A percentile compares a stretch with the other conserved stretches of the same genome.
Evolutionary conservation across 495 filamentous ascomycete genomes (phyloP).

Genomic region (Aspergillus wentii): DNA sequence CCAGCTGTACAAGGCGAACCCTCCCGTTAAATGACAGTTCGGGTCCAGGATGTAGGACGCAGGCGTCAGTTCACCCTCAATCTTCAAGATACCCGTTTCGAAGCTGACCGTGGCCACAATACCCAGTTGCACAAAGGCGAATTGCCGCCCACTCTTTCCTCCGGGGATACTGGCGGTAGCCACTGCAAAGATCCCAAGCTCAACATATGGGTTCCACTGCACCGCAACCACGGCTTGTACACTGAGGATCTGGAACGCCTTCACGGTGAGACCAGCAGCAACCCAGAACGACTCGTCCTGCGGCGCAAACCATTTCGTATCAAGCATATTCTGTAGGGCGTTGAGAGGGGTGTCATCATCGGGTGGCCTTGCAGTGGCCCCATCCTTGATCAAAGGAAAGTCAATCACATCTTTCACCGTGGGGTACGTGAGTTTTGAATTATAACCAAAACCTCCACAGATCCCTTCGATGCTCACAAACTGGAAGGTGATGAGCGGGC

Average conservation of each 20-base stretch:
- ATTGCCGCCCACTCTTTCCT: conserved; percentile 1
- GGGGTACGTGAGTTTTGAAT: conserved; percentile 27
- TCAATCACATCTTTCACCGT: conserved; percentile 20
- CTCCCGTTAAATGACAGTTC: too few species aligned
- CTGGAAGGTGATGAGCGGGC: conserved; percentile 36
- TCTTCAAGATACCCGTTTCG: conserved; percentile 25
- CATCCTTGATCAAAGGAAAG: conserved; percentile 41
- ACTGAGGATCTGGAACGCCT: conserved; percentile 36
- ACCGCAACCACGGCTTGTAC: conserved; percentile 34
- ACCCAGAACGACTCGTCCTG: conserved; percentile 29
- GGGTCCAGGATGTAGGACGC: too few species aligned
- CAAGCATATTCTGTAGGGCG: conserved; percentile 6
- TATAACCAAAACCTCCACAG: conserved; percentile 43
- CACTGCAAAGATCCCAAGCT: conserved; percentile 34
- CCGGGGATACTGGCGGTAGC: conserved; percentile 32
- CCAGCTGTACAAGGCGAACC: too few species aligned
- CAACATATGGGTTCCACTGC: conserved; percentile 18
- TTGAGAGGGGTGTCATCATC: conserved; percentile 6
- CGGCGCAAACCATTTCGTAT: conserved; percentile 17
- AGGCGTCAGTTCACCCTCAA: too few species aligned
- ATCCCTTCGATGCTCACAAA: conserved; percentile 36
- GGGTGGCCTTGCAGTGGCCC: background rate
- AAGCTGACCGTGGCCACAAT: conserved; percentile 31
- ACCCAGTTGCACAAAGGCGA: conserved; percentile 38
- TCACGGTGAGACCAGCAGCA: conserved; percentile 34